Evolutionary conservation across 2,329 filamentous ascomycete species (phyloP).

Genomic region (Colletotrichum lini): DNA sequence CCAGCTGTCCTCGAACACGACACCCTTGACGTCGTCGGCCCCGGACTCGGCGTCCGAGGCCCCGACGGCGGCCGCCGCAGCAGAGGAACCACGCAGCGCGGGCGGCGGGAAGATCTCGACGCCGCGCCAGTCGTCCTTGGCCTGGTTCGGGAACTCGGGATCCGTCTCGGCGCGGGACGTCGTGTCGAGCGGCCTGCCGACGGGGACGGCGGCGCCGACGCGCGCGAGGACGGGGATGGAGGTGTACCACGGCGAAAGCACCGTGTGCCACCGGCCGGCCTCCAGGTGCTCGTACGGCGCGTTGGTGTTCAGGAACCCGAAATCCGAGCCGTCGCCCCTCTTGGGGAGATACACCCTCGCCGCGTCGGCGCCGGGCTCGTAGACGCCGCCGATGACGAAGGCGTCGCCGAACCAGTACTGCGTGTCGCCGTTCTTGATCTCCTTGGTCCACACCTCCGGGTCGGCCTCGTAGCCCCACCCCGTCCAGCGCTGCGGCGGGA

Average conservation of each 20-base stretch:
- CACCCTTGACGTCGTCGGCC: slow-evolving; percentile 32
- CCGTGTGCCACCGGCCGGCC: slow-evolving; percentile 56
- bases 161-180: slow-evolving; percentile 53
- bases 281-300: slow-evolving; percentile 71
- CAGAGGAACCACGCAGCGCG: slow-evolving; percentile 11
- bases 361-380: slow-evolving; percentile 68
- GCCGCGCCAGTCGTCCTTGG: slow-evolving; percentile 58
- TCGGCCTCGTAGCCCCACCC: slow-evolving; percentile 81
- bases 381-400: slow-evolving; percentile 77
- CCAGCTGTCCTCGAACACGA: slow-evolving; percentile 51
- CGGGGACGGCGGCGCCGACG: slow-evolving; percentile 56
- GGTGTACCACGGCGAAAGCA: slow-evolving; percentile 59
- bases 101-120: slow-evolving; percentile 60
- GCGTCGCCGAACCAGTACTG: slow-evolving; percentile 82
- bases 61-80: slow-evolving; percentile 12
- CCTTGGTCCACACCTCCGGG: slow-evolving; percentile 74
- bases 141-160: slow-evolving; percentile 55
- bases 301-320: slow-evolving; percentile 75
- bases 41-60: slow-evolving; percentile 16
- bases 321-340: slow-evolving; percentile 62
- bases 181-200: slow-evolving; percentile 55
- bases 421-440: slow-evolving; percentile 74
- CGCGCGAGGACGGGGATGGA: slow-evolving; percentile 58
- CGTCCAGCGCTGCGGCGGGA: slow-evolving; percentile 78
- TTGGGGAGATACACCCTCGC: slow-evolving; percentile 75